Conservation (phyloP, 2,329 filamentous ascomycete genomes). For the Aspergillus flavus region DNA sequence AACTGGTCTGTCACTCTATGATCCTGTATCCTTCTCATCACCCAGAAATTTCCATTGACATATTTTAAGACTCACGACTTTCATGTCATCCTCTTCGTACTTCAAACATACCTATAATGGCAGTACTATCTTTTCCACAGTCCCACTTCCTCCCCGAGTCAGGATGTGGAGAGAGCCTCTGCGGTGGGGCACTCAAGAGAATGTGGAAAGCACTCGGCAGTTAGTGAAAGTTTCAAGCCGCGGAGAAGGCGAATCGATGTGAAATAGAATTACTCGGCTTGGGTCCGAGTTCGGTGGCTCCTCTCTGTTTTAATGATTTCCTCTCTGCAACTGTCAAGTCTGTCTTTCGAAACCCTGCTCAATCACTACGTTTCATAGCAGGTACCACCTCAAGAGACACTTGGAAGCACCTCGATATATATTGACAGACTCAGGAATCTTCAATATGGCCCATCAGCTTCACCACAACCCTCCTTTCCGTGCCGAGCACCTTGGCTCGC, state of each 20-base stretch:
- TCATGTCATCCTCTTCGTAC: not conserved
- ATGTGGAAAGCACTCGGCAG: conserved; percentile 9
- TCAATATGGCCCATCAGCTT: conserved; percentile 35
- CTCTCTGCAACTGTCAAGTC: not conserved
- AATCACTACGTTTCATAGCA: not conserved
- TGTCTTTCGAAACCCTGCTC: not conserved
- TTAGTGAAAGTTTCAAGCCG: not conserved
- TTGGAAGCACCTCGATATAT: not conserved
- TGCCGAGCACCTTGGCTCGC: conserved; percentile 72
- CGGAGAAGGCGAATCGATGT: not conserved
- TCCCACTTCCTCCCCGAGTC: not conserved
- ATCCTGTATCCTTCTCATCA: not conserved
- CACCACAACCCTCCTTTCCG: conserved; percentile 63
- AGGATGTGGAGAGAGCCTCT: conserved; percentile 11
- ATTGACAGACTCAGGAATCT: not conserved
- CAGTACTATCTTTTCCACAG: not conserved
- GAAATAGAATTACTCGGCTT: not conserved
- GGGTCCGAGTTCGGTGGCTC: not conserved
- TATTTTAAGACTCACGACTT: not conserved
- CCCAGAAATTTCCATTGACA: not conserved
- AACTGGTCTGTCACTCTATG: not conserved
- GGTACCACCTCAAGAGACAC: not conserved
- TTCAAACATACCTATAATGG: not conserved
- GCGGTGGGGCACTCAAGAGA: conserved; percentile 8
- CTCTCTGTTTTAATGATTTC: not conserved